Base-by-base conservation (phyloP, 1,139 yeast species). In the Taphrina pruni region DNA sequence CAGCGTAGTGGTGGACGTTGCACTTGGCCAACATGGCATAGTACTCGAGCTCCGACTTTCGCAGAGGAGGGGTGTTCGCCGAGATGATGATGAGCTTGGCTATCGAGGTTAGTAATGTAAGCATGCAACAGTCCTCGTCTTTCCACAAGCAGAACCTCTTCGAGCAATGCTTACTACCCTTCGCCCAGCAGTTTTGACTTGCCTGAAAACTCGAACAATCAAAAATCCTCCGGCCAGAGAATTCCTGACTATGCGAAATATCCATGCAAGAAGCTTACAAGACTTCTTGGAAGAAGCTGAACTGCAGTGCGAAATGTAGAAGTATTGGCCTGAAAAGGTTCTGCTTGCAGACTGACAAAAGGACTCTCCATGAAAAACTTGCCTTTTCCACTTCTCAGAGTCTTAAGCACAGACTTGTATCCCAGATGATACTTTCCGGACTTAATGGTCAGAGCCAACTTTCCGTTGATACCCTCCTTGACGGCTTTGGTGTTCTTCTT, bases 21-120 rank as follows among this genome's bases (percentile, higher is more conserved):
- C 97, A 91, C 91, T 93, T 94, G 82, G 99, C 90, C 84, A 94
- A 89, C 99, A 94, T 94, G 81, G 99, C 98, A 93, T 95, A 95
- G 89, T 94, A 94, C 88, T 95, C 99, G 84, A 94, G 89, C 88
- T 94, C 99, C 78, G 98, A 92, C 88, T 94, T 94, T 89, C 99
- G 93, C 84, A 94, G 90, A 81, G 94, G 97, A 86, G 99, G 99
- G 81, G 99, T 93, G 96, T 94, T 94, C 83, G 97, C 96, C 79
- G 99, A 97, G 81, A 94, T 88, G 86, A 94, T 89, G 82, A 94
- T 87, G 84, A 94, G 89, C 90, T 95, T 94, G 79, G 99, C 97
- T 64, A 38, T n/a, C 12, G 12, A 26, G 32, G 54, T 50, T 50
- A 50, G 54, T 26, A 50, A 21, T 11, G 12, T 11, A 2, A 21